Evolutionary conservation across 768 basidiomycete genomes (phyloP), one percentile per base, ranked within the genome.

Genomic region (Hortiboletus flavorubellus): DNA sequence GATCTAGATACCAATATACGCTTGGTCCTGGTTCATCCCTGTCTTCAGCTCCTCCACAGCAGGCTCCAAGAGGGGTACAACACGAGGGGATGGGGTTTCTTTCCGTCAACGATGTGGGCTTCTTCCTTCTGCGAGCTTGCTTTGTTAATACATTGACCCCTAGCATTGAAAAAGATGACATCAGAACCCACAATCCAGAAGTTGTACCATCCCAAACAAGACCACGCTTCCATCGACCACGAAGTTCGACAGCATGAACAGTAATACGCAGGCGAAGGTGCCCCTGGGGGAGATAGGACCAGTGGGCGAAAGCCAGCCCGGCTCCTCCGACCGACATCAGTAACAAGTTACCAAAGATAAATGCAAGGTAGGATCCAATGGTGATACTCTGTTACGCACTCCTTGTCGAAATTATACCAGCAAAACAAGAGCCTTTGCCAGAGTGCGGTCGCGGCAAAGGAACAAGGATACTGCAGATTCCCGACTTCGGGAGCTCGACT

Each of bases 371-470:
- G 75, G 98, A 99, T 15, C 96, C 95, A 14, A 80, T 76, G 1
- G 89, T 85, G 47, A 94, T 81, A n/a, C 97, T 97, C 68, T 99
- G 97, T 96, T 97, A 23, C 15, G 18, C 18, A 31, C 38, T 9
- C 23, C 37, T 41, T 15, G 48, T 62, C 37, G 56, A 30, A 9
- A 45, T 35, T 37, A 57, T 12, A 41, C 45, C 35, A 30, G 33
- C 8, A 14, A 52, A 31, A 38, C 37, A 15, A 26, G 26, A 26
- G 26, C 26, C 26, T 26, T 26, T 26, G 5, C 91, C 93, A 98
- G 73, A 98, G 84, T n/a, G 97, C 97, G 62, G 93, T 97, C 0
- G 94, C 93, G 34, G 82, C 73, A 73, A 95, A 98, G 0, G 97
- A 55, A 92, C 80, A 82, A 98, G 86, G 66, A 86, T 97, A 68